phyloP scores from a whole-genome alignment of 441 rosid genomes.

The Bocquillonia castaneifolia region DNA sequence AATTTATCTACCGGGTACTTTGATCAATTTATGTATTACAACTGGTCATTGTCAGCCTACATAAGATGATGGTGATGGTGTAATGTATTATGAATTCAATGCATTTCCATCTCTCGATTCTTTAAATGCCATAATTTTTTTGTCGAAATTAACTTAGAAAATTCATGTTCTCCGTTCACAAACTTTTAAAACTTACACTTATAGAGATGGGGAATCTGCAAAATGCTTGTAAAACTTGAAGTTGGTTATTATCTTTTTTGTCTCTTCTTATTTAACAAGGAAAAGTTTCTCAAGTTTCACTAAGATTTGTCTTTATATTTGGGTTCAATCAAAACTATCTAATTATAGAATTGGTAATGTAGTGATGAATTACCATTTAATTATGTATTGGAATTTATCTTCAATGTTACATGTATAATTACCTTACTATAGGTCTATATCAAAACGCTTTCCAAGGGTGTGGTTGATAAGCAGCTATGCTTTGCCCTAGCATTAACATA shows the following conservation, averaged over 20 bases:
- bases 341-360: background rate
- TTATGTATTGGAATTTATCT: background rate
- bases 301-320: background rate
- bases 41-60: too few species aligned
- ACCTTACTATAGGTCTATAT: background rate
- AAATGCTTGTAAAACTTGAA: too few species aligned
- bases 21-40: too few species aligned
- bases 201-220: too few species aligned
- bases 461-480: too few species aligned
- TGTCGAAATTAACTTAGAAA: background rate
- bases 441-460: too few species aligned
- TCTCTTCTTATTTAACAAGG: too few species aligned
- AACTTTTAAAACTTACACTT: too few species aligned
- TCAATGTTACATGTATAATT: background rate
- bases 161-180: background rate
- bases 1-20: too few species aligned
- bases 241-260: too few species aligned
- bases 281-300: background rate
- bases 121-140: background rate
- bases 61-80: background rate
- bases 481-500: too few species aligned
- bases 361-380: background rate
- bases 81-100: background rate
- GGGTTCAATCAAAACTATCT: background rate
- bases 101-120: background rate